Conservation (phyloP, 805 yeast genomes). For the Komagataella ulmi region DNA sequence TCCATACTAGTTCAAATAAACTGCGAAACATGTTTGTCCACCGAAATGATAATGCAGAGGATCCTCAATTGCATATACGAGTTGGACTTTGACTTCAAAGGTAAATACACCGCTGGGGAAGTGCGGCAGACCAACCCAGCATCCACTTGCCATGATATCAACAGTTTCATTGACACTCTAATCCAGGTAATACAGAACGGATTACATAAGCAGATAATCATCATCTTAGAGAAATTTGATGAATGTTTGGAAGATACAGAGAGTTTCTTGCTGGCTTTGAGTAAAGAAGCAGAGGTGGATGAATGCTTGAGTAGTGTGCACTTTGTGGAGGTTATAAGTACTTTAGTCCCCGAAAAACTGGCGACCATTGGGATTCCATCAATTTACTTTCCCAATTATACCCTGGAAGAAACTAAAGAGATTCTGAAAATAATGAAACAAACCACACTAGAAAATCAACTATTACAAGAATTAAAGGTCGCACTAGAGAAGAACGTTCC, state of each 20-base stretch:
- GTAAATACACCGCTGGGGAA: constrained; percentile 6
- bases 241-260: background rate
- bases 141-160: constrained; percentile 25
- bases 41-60: constrained; percentile 25
- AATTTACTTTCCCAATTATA: constrained; percentile 24
- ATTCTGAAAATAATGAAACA: constrained; percentile 15
- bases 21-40: constrained; percentile 32
- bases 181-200: constrained; percentile 17
- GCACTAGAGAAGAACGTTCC: background rate
- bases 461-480: background rate
- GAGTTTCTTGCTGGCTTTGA: background rate
- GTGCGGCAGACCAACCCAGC: constrained; percentile 20
- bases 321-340: background rate
- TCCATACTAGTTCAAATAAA: constrained; percentile 16
- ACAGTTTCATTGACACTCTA: constrained; percentile 25
- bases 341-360: background rate
- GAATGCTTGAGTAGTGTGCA: background rate
- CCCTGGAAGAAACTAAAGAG: constrained; percentile 19
- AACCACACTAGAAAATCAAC: background rate
- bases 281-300: background rate
- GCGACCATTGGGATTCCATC: constrained; percentile 25
- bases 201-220: background rate
- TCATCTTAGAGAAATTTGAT: background rate
- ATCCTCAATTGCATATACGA: constrained; percentile 16
- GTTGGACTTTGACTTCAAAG: background rate